phyloP scores from a whole-genome alignment of 768 basidiomycete species.

The Hysterangium stoloniferum region DNA sequence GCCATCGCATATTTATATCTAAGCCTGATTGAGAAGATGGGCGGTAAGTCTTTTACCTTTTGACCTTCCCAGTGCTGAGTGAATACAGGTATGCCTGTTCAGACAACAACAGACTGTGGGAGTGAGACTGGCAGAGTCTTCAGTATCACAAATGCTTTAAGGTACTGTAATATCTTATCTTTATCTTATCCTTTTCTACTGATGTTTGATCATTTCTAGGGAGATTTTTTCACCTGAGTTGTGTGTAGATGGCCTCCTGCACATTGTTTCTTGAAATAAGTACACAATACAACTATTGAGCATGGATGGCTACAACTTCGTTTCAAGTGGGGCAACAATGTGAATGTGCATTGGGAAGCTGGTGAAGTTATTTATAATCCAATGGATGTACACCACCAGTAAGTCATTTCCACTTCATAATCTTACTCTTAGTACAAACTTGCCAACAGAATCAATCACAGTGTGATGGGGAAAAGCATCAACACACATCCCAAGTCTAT shows the following conservation, averaged over 20 bases:
- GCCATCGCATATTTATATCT: slow-evolving; percentile 25
- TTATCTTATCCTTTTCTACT: no score
- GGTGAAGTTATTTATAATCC: slow-evolving; percentile 16
- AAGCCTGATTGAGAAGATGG: slow-evolving; percentile 17
- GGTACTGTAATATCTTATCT: slow-evolving; percentile 24
- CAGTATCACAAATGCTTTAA: slow-evolving; percentile 25
- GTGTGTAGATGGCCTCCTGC: slow-evolving; percentile 20
- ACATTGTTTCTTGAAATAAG: slow-evolving; percentile 24
- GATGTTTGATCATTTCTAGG: slow-evolving; percentile 14
- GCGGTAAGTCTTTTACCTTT: slow-evolving; percentile 16
- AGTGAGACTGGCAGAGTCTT: slow-evolving; percentile 28
- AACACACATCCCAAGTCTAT: no score
- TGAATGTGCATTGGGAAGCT: slow-evolving; percentile 18
- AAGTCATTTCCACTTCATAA: no score
- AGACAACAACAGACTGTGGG: slow-evolving; percentile 30
- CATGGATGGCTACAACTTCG: slow-evolving; percentile 28
- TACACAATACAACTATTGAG: slow-evolving; percentile 18
- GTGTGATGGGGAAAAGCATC: no score
- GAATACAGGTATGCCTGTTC: slow-evolving; percentile 26
- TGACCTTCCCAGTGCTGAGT: neutral
- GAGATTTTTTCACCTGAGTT: slow-evolving; percentile 23
- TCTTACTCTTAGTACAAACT: no score
- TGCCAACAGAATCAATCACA: no score
- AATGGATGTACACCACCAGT: slow-evolving; percentile 23
- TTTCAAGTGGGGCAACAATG: slow-evolving; percentile 27